These are phyloP conservation scores for Leccinum barrowsii DNA, from an alignment of 768 basidiomycete genomes.

Conservation along the genomic window DNA sequence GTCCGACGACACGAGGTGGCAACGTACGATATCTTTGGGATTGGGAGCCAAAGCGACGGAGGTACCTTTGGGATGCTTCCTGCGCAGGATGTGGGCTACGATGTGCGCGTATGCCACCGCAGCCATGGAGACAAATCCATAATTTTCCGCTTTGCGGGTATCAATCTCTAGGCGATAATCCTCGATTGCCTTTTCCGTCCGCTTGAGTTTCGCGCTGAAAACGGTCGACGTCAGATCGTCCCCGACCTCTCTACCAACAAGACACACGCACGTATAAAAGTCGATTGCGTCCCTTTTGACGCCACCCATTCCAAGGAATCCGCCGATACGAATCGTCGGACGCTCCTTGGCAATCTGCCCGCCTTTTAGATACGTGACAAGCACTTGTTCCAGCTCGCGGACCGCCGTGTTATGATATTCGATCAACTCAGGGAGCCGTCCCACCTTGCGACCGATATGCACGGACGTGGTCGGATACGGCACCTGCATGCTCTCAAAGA, in stretches of 20 bases:
- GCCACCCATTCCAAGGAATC: conserved; percentile 80
- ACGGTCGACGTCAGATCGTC: conserved; percentile 1
- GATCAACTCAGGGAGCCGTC: conserved; percentile 84
- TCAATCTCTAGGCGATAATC: conserved; percentile 70
- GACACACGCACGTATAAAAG: conserved; percentile 72
- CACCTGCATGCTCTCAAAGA: conserved; percentile 71
- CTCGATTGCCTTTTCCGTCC: conserved; percentile 72
- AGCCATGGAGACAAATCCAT: conserved; percentile 90
- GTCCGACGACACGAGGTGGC: not conserved
- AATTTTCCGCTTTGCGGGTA: conserved; percentile 77
- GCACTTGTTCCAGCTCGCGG: conserved; percentile 81
- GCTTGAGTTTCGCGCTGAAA: conserved; percentile 42
- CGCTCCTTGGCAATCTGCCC: conserved; percentile 76
- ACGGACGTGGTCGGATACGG: conserved; percentile 92
- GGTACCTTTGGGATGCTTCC: conserved; percentile 72
- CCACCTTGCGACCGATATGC: conserved; percentile 84
- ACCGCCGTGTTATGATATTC: conserved; percentile 93
- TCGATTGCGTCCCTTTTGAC: conserved; percentile 89
- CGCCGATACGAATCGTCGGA: conserved; percentile 78
- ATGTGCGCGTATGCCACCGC: conserved; percentile 85
- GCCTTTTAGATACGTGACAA: conserved; percentile 87
- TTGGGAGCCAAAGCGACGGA: conserved; percentile 75
- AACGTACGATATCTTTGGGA: conserved; percentile 75
- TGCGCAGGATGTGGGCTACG: conserved; percentile 66
- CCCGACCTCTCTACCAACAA: not conserved